Evolutionary conservation across 1,284 basidiomycete genomes (phyloP), one percentile per base, ranked within the genome.

Genomic region (Apiotrichum veenhuisii): DNA sequence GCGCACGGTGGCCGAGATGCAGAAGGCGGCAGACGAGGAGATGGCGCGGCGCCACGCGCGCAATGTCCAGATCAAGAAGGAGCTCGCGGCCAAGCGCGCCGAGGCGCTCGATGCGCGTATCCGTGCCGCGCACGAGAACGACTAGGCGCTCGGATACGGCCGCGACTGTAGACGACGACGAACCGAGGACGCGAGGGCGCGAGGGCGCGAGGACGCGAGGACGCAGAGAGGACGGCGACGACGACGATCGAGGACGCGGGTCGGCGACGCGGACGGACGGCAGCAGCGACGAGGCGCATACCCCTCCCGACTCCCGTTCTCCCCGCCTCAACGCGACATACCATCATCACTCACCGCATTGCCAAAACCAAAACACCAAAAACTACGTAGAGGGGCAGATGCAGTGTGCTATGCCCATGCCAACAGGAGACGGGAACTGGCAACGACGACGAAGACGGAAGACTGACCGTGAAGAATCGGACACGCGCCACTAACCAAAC

Each of bases 361-460:
- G 33, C 42, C 26, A 53, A 36, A 30, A 30, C 30, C 30, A 30
- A 30, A 30, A 30, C 7, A 5, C 30, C 5, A 30, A 30, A 30
- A 45, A 38, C 44, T 45, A 45, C 30, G 38, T 34, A 43, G 46
- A 54, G 37, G 27, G 56, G 56, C 56, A 58, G 56, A 58, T 58
- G 56, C 56, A 58, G 56, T 58, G 56, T 58, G 56, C 56, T 53
- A 58, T 58, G 56, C 49, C 54, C 50, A 10, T 36, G 42, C 17
- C n/a, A 40, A 48, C 17, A n/a, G 36, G 20, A 27, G 45, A 20
- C 45, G 45, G 27, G 15, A 9, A 17, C n/a, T 12, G 26, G 34
- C 9, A 22, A 23, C 17, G 43, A 44, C 22, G 20, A 14, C 26
- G 25, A 27, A 22, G 27, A 11, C 37, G 5, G 17, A 5, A 38